phyloP scores from a whole-genome alignment of 345 rosid species.

The Gossypium stocksii region DNA sequence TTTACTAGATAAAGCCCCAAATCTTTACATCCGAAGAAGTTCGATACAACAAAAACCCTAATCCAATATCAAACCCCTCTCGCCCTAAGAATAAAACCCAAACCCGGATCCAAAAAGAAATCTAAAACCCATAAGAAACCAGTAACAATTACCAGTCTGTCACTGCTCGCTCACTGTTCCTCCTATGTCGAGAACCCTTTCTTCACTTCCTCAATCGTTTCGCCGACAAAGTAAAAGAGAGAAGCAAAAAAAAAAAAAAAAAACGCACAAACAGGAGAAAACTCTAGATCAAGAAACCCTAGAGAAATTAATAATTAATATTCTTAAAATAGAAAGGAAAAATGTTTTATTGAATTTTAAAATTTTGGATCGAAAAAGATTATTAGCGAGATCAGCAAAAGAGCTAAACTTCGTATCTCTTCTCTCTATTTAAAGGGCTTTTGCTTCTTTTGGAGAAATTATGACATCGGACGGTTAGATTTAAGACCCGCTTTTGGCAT shows the following conservation, averaged over 20 bases:
- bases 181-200: neutral
- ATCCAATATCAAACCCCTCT: neutral
- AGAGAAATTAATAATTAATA: neutral
- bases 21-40: neutral
- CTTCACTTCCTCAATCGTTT: neutral
- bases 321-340: neutral
- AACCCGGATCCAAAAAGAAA: neutral
- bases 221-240: neutral
- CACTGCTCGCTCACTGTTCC: neutral
- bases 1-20: neutral
- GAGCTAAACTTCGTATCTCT: neutral
- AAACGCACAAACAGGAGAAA: neutral
- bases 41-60: conserved; percentile 1
- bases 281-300: neutral
- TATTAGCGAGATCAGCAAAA: neutral
- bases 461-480: neutral
- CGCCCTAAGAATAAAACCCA: neutral
- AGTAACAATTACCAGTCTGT: conserved; percentile 1
- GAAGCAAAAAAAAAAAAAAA: neutral
- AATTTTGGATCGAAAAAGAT: neutral
- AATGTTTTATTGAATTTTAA: neutral
- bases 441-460: neutral
- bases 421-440: neutral
- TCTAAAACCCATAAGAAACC: neutral
- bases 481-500: neutral